phyloP scores from a whole-genome alignment of 352 stramenopile genomes.

The Bremia lactucae region DNA sequence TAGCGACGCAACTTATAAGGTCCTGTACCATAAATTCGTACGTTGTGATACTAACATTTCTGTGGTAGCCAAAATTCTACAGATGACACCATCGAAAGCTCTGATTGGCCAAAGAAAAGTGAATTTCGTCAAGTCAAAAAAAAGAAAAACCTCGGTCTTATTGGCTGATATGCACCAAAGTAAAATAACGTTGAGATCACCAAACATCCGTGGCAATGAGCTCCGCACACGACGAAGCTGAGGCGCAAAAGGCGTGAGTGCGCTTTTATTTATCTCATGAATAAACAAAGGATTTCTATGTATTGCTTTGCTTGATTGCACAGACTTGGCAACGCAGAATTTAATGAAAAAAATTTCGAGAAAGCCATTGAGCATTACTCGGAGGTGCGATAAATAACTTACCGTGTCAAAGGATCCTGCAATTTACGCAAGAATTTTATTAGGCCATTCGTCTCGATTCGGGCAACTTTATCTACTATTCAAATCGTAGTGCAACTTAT shows the following conservation, averaged over 20 bases:
- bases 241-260: constrained; percentile 58
- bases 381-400: constrained; percentile 42
- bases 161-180: neutral
- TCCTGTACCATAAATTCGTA: too few species aligned
- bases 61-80: too few species aligned
- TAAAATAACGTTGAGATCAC: neutral
- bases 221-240: constrained; percentile 33
- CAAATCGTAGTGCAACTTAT: constrained; percentile 65
- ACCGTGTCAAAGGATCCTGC: too few species aligned
- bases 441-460: constrained; percentile 69
- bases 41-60: too few species aligned
- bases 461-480: constrained; percentile 79
- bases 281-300: neutral
- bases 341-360: constrained; percentile 80
- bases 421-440: too few species aligned
- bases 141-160: too few species aligned
- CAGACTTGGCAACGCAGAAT: constrained; percentile 76
- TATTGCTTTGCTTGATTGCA: neutral
- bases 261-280: neutral
- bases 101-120: neutral
- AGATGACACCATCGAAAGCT: neutral
- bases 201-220: constrained; percentile 21
- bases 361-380: constrained; percentile 72
- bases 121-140: neutral
- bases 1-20: too few species aligned